These are phyloP conservation scores for Anthracocystis panici-leucophaei DNA, from an alignment of 1,284 basidiomycete genomes.

Conservation along the genomic window DNA sequence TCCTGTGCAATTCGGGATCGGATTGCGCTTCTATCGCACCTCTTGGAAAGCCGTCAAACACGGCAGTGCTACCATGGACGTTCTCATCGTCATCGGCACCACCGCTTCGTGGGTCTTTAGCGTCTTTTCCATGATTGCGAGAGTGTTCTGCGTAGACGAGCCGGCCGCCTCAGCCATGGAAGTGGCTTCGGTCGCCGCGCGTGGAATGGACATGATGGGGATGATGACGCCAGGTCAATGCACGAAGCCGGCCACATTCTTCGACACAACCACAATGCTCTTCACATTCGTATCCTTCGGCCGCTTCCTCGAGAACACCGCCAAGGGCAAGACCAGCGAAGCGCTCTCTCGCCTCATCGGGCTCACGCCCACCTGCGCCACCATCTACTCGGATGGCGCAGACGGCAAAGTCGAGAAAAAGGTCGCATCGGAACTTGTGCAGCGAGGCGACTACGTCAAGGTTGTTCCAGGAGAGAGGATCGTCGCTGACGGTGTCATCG, in stretches of 20 bases:
- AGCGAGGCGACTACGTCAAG: slow-evolving; percentile 92
- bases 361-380: slow-evolving; percentile 92
- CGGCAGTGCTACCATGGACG: slow-evolving; percentile 87
- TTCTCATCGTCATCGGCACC: slow-evolving; percentile 94
- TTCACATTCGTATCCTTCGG: slow-evolving; percentile 97
- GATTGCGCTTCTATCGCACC: slow-evolving; percentile 85
- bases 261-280: slow-evolving; percentile 98
- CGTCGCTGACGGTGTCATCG: slow-evolving; percentile 91
- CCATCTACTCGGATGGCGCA: slow-evolving; percentile 80
- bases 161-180: not conserved
- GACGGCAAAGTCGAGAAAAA: slow-evolving; percentile 81
- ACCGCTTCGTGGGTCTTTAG: slow-evolving; percentile 94
- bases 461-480: slow-evolving; percentile 96
- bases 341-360: slow-evolving; percentile 96
- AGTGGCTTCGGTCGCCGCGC: slow-evolving; percentile 10
- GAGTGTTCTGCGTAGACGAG: slow-evolving; percentile 52
- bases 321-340: slow-evolving; percentile 95
- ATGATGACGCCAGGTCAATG: slow-evolving; percentile 70
- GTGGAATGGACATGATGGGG: slow-evolving; percentile 28
- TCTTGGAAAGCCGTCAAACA: slow-evolving; percentile 93
- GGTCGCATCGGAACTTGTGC: slow-evolving; percentile 92
- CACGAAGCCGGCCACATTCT: slow-evolving; percentile 89
- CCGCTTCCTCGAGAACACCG: slow-evolving; percentile 93
- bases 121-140: slow-evolving; percentile 75
- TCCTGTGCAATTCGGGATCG: slow-evolving; percentile 93